phyloP scores from a whole-genome alignment of 345 rosid species.

The Lepidium didymum region DNA sequence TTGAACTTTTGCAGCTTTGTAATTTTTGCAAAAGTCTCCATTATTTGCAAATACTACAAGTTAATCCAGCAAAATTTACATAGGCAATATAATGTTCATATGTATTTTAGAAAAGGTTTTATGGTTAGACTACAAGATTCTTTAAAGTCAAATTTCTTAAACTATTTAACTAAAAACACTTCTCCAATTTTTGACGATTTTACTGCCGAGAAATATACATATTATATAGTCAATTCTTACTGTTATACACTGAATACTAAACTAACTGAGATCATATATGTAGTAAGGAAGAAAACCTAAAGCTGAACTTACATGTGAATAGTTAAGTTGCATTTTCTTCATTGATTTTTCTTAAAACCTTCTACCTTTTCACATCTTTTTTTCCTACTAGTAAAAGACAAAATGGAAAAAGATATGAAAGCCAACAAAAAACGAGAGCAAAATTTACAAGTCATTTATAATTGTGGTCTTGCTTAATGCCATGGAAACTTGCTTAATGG shows the following conservation, averaged over 20 bases:
- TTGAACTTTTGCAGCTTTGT: too few relatives aligned
- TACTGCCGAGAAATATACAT: too few relatives aligned
- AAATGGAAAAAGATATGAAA: conserved; percentile 17
- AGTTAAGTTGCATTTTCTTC: background rate
- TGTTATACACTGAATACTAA: background rate
- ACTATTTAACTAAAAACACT: too few relatives aligned
- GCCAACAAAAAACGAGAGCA: conserved; percentile 1
- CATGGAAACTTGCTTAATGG: conserved; percentile 25
- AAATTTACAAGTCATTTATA: conserved; percentile 32
- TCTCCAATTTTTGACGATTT: too few relatives aligned
- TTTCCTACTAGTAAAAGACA: conserved; percentile 18
- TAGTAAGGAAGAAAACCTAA: background rate
- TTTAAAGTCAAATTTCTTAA: too few relatives aligned
- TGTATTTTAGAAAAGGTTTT: too few relatives aligned
- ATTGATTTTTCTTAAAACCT: background rate
- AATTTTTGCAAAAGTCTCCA: too few relatives aligned
- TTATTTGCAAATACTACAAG: too few relatives aligned
- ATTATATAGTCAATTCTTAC: background rate
- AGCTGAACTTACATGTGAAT: background rate
- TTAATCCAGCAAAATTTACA: too few relatives aligned
- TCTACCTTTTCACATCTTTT: conserved; percentile 15
- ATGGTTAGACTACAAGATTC: too few relatives aligned
- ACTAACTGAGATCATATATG: background rate
- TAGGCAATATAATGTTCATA: too few relatives aligned
- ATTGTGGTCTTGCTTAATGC: conserved; percentile 16